Conservation (phyloP, 169 alveolate species). For the Plasmodium chabaudi region DNA sequence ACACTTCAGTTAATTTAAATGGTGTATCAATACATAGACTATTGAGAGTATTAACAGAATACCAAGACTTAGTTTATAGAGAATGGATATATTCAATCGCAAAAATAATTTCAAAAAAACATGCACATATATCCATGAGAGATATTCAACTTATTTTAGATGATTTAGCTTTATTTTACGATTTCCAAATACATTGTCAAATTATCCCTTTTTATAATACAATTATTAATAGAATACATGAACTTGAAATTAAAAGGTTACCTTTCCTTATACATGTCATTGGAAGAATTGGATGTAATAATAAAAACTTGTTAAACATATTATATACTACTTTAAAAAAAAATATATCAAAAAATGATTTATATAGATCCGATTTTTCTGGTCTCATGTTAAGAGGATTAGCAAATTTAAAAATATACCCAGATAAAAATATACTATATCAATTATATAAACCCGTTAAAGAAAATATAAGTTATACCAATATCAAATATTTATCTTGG, state of each 20-base stretch:
- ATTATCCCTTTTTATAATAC: conserved; percentile 79
- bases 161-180: conserved; percentile 85
- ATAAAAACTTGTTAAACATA: conserved; percentile 78
- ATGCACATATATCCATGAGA: conserved; percentile 84
- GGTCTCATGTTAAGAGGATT: conserved; percentile 85
- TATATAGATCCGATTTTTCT: conserved; percentile 79
- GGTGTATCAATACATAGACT: conserved; percentile 78
- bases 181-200: conserved; percentile 83
- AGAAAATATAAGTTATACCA: conserved; percentile 77
- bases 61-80: conserved; percentile 84
- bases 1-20: conserved; percentile 49
- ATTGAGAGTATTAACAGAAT: conserved; percentile 83
- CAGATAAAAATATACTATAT: conserved; percentile 78
- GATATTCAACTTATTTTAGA: conserved; percentile 85
- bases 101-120: conserved; percentile 80
- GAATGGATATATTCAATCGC: conserved; percentile 86
- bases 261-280: conserved; percentile 84
- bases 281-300: conserved; percentile 84
- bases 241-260: conserved; percentile 81
- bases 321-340: conserved; percentile 75
- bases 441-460: conserved; percentile 78
- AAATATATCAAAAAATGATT: conserved; percentile 77
- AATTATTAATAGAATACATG: conserved; percentile 78
- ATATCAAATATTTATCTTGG: conserved; percentile 86
- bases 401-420: conserved; percentile 80